These are phyloP conservation scores for Kwoniella pini DNA, from an alignment of 768 basidiomycete genomes.

Conservation along the genomic window DNA sequence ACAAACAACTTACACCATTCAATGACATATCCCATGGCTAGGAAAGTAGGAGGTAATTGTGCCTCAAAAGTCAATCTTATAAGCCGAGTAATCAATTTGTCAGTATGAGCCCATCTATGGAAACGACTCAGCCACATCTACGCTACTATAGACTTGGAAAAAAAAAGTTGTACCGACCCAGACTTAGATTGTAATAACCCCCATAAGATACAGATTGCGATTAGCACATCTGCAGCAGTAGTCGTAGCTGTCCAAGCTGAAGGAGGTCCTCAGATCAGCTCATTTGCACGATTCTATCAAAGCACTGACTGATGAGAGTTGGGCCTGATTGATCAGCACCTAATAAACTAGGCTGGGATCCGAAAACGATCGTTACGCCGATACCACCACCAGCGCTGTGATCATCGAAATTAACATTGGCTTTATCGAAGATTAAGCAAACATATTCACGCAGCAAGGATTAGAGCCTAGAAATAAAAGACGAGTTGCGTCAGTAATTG, in stretches of 20 bases:
- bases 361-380: conserved; percentile 33
- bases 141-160: neutral
- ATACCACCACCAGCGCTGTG: conserved; percentile 30
- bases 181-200: conserved; percentile 31
- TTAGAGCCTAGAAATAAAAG: conserved; percentile 8
- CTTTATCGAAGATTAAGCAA: too few species aligned
- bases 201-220: conserved; percentile 26
- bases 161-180: conserved; percentile 23
- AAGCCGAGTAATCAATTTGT: conserved; percentile 25
- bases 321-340: conserved; percentile 25
- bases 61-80: conserved; percentile 33
- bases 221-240: conserved; percentile 32
- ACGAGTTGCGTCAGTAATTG: neutral
- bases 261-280: too few species aligned
- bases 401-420: too few species aligned
- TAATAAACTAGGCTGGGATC: conserved; percentile 14
- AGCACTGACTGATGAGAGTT: conserved; percentile 21
- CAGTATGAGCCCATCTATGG: conserved; percentile 35
- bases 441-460: conserved; percentile 28
- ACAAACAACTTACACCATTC: conserved; percentile 26
- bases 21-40: conserved; percentile 32
- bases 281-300: too few species aligned
- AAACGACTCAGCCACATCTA: neutral
- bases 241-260: conserved; percentile 30
- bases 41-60: conserved; percentile 31